Evolutionary conservation across 352 stramenopile species (phyloP).

Genomic region (Saprolegnia diclina): DNA sequence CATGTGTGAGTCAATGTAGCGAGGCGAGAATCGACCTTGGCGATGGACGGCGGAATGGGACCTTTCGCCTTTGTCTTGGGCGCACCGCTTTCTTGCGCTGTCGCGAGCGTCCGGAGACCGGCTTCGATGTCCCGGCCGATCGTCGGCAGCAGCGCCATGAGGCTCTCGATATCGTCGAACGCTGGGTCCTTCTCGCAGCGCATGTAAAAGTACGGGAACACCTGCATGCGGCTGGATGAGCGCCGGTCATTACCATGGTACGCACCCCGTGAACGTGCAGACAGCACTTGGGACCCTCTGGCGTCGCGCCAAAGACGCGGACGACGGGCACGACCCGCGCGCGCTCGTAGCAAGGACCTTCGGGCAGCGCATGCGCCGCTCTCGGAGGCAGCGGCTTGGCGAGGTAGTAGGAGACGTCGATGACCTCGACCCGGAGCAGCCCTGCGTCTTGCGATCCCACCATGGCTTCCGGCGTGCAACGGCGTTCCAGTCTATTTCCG

Average conservation of each 20-base stretch:
- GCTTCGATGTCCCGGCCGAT: slow-evolving; percentile 70
- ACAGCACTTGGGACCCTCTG: slow-evolving; percentile 84
- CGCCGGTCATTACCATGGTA: background rate
- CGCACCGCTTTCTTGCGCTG: slow-evolving; percentile 32
- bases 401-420: slow-evolving; percentile 84
- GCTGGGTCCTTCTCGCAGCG: slow-evolving; percentile 50
- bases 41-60: slow-evolving; percentile 33
- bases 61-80: slow-evolving; percentile 4
- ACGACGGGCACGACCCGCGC: slow-evolving; percentile 77
- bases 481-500: background rate
- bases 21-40: slow-evolving; percentile 46
- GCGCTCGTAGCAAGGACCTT: slow-evolving; percentile 59
- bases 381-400: slow-evolving; percentile 43
- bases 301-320: slow-evolving; percentile 85
- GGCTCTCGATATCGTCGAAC: slow-evolving; percentile 62
- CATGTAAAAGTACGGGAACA: slow-evolving; percentile 88
- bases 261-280: slow-evolving; percentile 84
- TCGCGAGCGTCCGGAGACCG: slow-evolving; percentile 40
- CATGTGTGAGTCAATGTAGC: background rate
- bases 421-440: slow-evolving; percentile 58
- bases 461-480: background rate
- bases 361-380: slow-evolving; percentile 42
- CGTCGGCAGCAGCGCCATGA: slow-evolving; percentile 52
- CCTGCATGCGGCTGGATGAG: slow-evolving; percentile 32
- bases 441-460: slow-evolving; percentile 32